phyloP scores from a whole-genome alignment of 257 asterid species.

The Fraxinus cuspidata region DNA sequence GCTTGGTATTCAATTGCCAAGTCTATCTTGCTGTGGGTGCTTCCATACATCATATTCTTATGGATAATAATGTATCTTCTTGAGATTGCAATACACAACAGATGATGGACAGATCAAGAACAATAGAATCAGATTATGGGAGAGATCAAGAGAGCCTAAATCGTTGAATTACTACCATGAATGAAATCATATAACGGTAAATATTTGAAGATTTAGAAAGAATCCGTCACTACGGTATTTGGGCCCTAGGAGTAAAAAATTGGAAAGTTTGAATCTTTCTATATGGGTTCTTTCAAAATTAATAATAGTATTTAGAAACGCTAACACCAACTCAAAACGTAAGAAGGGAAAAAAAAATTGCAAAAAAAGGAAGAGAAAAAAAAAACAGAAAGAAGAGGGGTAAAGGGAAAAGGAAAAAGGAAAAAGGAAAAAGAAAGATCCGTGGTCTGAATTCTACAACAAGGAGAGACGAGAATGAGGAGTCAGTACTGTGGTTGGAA shows the following conservation, averaged over 20 bases:
- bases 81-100: neutral
- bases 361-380: neutral
- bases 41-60: slow-evolving; percentile 60
- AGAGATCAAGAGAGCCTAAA: neutral
- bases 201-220: slow-evolving; percentile 8
- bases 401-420: neutral
- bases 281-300: slow-evolving; percentile 17
- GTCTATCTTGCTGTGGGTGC: slow-evolving; percentile 55
- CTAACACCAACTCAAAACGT: neutral
- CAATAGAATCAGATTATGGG: neutral
- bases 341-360: neutral
- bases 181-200: slow-evolving; percentile 2
- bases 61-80: neutral
- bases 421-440: neutral
- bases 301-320: neutral
- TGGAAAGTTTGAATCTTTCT: slow-evolving; percentile 34
- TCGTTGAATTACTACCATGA: neutral
- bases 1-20: slow-evolving; percentile 68
- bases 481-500: neutral
- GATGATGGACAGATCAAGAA: neutral
- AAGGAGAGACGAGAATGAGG: neutral
- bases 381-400: neutral
- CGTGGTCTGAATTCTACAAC: neutral
- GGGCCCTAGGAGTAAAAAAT: slow-evolving; percentile 10
- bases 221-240: slow-evolving; percentile 15